Base-by-base conservation (phyloP, 2,329 filamentous ascomycete species). In the Fusarium succisae region DNA sequence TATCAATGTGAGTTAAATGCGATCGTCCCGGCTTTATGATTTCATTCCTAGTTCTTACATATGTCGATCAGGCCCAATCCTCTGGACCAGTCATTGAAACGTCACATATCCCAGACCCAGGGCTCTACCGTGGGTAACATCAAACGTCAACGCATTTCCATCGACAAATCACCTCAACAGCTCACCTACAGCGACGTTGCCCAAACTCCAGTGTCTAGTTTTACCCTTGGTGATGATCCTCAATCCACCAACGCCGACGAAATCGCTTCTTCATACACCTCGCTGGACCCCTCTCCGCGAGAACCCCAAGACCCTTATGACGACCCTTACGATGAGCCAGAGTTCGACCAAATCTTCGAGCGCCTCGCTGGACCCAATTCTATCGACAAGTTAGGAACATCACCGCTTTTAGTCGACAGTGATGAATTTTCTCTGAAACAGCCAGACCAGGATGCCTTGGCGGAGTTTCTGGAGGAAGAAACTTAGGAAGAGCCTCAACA, bases 291-390 rank as follows among this genome's bases (percentile, higher is more conserved):
- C 41, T 51, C 65, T 56, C 44, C 35, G 13, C 30, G 7, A 38
- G 59, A 47, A 32, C 51, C 41, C 26, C 50, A 66, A 60, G 41
- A 63, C 51, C 51, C 55, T 53, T 54, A 56, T 38, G 44, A 63
- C 48, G 72, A 75, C 51, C 59, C 32, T 45, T 75, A 65, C 24
- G 63, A 73, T 57, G 75, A 77, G 55, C 57, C 50, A 13, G 73
- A 76, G 24, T 51, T 77, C 15, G 69, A 74, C 41, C 59, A 65
- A 45, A 55, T 69, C 22, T 50, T 76, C 14, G 69, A 69, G 44
- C 59, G 50, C 39, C 43, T 72, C n/a, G 30, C 38, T 44, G 32
- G 44, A 24, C 18, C 48, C n/a, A 14, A 44, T 39, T 32, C 26
- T 44, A 43, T 41, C 28, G 32, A 17, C 13, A 28, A 22, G 24